Conservation (phyloP, 441 rosid species). For the Euphorbia corollata region DNA sequence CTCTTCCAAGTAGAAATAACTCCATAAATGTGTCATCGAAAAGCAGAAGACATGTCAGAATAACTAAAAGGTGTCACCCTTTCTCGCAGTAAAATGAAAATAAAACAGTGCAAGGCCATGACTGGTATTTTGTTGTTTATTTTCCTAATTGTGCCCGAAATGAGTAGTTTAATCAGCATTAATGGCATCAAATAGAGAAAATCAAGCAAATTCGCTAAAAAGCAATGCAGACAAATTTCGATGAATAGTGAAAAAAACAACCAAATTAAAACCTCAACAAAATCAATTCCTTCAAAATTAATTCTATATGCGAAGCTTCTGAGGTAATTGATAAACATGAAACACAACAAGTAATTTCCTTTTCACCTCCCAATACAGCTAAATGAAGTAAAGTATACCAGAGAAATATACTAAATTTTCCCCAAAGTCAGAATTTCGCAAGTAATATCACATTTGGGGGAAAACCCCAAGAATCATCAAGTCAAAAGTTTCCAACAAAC, state of each 20-base stretch:
- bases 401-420: not conserved
- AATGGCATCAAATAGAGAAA: not conserved
- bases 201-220: not conserved
- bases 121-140: not conserved
- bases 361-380: slow-evolving; percentile 1
- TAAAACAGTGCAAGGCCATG: not conserved
- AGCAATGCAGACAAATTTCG: not conserved
- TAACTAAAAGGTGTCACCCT: not conserved
- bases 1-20: not conserved
- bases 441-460: not conserved
- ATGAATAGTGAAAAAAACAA: not conserved
- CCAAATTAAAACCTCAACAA: not conserved
- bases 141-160: not conserved
- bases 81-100: slow-evolving; percentile 1
- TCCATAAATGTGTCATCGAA: not conserved
- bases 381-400: not conserved
- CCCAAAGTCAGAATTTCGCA: not conserved
- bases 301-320: not conserved
- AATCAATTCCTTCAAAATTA: not conserved
- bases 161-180: not conserved
- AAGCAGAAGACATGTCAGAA: not conserved
- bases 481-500: not conserved
- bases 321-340: not conserved
- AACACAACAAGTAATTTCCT: not conserved
- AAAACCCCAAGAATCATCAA: slow-evolving; percentile 6